Base-by-base conservation (phyloP, 176 grass and related monocot genomes). In the Pontederia crassipes region DNA sequence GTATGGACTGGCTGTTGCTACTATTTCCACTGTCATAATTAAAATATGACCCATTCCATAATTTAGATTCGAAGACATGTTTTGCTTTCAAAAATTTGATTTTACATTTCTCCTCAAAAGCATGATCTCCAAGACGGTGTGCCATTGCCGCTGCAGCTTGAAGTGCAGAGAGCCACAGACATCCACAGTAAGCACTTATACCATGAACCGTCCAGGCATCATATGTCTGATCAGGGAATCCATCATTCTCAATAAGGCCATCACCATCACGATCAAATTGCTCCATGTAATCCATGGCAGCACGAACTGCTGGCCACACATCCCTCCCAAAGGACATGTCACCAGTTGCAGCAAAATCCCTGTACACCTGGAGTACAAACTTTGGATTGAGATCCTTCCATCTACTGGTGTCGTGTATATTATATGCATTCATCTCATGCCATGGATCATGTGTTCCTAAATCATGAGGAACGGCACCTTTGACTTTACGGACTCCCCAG, bases 321-420 rank as follows among this genome's bases (percentile, higher is more conserved):
- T 95, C 82, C 85, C 70, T 82, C 16, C 82, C 85, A 81, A 95
- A 95, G 28, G 72, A 72, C 63, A 73, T 68, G 61, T 89, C 77
- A 59, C 80, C 67, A 10, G 90, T 95, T 8, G 85, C 85, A 67
- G 82, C 64, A 76, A 95, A 95, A 86, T 95, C 90, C 54, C 90
- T 82, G 66, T 89, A 95, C 69, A 95, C 75, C 61, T 95, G 85
- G 20, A 95, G 77, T 45, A 95, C 85, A 9, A 95, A 95, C 66
- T 89, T 95, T 45, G 85, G 85, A 70, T 95, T 95, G 28, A 95
- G 82, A 76, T 95, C 90, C 69, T 95, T 95, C 85, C 90, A 95
- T 81, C 78, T 86, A 78, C 90, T 95, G 32, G 90, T 95, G 61
- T 95, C 85, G 47, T 95, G 90, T 78, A 95, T 95, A 70, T 95